Base-by-base conservation (phyloP, 1,139 yeast species). In the Blastobotrys arbuscula region DNA sequence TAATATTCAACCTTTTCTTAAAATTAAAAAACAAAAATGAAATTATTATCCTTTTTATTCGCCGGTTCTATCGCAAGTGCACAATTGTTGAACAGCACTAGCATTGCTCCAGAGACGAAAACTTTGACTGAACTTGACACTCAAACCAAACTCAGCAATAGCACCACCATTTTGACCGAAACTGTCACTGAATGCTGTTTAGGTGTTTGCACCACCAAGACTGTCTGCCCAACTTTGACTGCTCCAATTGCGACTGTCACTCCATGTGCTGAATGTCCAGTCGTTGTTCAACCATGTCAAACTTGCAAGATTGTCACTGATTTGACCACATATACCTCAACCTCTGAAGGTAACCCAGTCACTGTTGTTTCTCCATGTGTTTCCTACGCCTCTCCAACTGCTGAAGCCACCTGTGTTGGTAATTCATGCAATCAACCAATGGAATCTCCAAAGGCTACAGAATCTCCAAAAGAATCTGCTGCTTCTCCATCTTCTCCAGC, bases 151-250 rank as follows among this genome's bases (percentile, higher is more conserved):
- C 15, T 39, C 33, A 30, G 39, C 34, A 15, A 38, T 30, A 53
- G 57, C 20, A 55, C 63, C 2, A 36, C 24, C 13, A 13, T 19
- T 6, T 54, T 56, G 24, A 57, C 59, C 33, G 58, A 57, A 50
- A 56, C 59, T 26, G 54, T 59, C 43, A 57, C 63, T 24, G 56
- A 51, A 39, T 65, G 66, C 53, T 55, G 60, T 44, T 45, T 54
- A 21, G 55, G 59, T 34, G 56, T 53, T 37, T 62, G 64, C 51
- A 48, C 54, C 24, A 51, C 61, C 10, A 42, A 49, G 15, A 58
- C 60, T 20, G 49, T 50, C 15, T 51, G 59, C 24, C 53, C 59
- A n/a, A 56, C 60, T 26, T 41, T 55, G 42, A 24, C 52, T 33
- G 53, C 57, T 20, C 62, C 64, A 41, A 49, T 57, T 21, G 52